These are phyloP conservation scores for Turnera subulata DNA, from an alignment of 345 rosid species.

Conservation along the genomic window DNA sequence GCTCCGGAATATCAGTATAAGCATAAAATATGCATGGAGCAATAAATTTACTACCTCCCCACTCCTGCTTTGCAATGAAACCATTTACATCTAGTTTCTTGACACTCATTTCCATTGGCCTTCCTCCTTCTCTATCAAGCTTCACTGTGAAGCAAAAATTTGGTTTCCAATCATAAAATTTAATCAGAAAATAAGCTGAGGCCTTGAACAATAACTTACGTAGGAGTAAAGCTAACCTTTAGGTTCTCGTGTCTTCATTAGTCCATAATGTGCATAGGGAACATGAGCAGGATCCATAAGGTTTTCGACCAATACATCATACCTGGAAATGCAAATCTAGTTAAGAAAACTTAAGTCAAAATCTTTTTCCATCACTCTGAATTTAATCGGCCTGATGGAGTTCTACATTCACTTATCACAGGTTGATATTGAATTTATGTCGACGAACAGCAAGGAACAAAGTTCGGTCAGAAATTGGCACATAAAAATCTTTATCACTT, in stretches of 20 bases:
- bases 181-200: not conserved
- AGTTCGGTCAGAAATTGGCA: no score
- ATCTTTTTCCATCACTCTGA: no score
- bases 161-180: conserved; percentile 8
- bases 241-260: conserved; percentile 43
- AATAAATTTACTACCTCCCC: conserved; percentile 51
- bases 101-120: conserved; percentile 54
- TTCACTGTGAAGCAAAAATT: conserved; percentile 39
- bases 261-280: conserved; percentile 83
- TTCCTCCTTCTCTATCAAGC: conserved; percentile 88
- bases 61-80: conserved; percentile 55
- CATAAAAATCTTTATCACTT: no score
- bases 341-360: not conserved
- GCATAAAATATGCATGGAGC: conserved; percentile 73
- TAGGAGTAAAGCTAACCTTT: conserved; percentile 29
- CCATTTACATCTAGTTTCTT: conserved; percentile 47
- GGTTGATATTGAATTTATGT: no score
- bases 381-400: no score
- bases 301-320: conserved; percentile 77
- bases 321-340: conserved; percentile 40
- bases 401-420: no score
- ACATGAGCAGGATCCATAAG: conserved; percentile 96
- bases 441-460: no score
- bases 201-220: not conserved
- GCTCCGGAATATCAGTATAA: conserved; percentile 29